Conservation (phyloP, 306 rosid genomes). For the Vicia sativa region DNA sequence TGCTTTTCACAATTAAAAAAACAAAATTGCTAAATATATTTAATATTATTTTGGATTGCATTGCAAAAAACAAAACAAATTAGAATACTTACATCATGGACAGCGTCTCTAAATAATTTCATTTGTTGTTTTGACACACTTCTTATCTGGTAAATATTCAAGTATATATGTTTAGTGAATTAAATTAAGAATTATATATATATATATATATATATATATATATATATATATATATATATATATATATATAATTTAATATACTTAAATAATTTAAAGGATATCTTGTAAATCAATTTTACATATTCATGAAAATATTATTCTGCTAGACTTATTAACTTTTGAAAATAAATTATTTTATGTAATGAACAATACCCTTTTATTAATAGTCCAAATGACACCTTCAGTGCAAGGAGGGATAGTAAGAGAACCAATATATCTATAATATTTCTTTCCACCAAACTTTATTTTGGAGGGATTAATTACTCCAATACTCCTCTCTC, state of each 20-base stretch:
- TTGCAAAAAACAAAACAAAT: not conserved
- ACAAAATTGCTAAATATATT: not conserved
- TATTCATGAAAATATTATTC: too few relatives aligned
- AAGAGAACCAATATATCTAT: constrained; percentile 72
- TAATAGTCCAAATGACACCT: constrained; percentile 74
- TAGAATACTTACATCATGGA: constrained; percentile 57
- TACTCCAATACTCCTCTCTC: constrained; percentile 47
- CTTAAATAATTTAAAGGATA: too few relatives aligned
- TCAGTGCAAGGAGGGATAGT: constrained; percentile 79
- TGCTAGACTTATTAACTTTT: too few relatives aligned
- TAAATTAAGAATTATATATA: too few relatives aligned
- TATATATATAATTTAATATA: too few relatives aligned
- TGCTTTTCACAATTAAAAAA: not conserved
- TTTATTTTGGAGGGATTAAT: constrained; percentile 53
- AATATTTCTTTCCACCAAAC: constrained; percentile 53
- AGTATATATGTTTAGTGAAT: not conserved
- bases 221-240: too few relatives aligned
- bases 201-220: too few relatives aligned
- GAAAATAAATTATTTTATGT: too few relatives aligned
- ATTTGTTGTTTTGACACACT: constrained; percentile 54
- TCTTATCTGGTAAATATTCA: constrained; percentile 39
- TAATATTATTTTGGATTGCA: not conserved
- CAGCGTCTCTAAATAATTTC: constrained; percentile 52
- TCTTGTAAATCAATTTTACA: too few relatives aligned
- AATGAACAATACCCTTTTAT: constrained; percentile 47